Percentiles rank a stretch among this genome's conserved stretches.
Evolutionary conservation across 257 asterid genomes (phyloP).

Genomic region (Fraxinus cuspidata): DNA sequence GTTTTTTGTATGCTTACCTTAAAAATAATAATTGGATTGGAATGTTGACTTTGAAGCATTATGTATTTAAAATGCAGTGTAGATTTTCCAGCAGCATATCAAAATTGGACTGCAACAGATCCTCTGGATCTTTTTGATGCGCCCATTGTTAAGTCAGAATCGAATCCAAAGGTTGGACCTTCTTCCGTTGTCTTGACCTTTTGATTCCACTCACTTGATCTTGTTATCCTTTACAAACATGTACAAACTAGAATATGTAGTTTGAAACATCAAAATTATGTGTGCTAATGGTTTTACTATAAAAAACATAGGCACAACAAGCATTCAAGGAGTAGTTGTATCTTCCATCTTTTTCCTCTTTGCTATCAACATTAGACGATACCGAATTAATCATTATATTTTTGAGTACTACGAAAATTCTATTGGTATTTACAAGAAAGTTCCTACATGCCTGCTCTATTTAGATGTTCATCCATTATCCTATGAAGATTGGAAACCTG

Average conservation of each 20-base stretch:
- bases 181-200: slow-evolving; percentile 10
- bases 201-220: slow-evolving; percentile 13
- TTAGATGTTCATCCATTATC: not conserved
- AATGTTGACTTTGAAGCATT: slow-evolving; percentile 26
- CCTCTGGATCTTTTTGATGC: slow-evolving; percentile 89
- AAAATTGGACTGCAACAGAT: slow-evolving; percentile 81
- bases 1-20: slow-evolving; percentile 19
- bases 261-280: slow-evolving; percentile 1
- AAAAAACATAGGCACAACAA: not conserved
- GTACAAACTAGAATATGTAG: not conserved
- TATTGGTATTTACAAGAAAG: not conserved
- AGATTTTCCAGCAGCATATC: slow-evolving; percentile 84
- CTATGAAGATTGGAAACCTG: not conserved
- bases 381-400: not conserved
- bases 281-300: not conserved
- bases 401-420: not conserved
- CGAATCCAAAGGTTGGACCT: slow-evolving; percentile 68
- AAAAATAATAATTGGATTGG: slow-evolving; percentile 5
- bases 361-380: slow-evolving; percentile 3
- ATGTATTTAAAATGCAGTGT: slow-evolving; percentile 53
- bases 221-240: not conserved
- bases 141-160: slow-evolving; percentile 65
- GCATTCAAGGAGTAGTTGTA: slow-evolving; percentile 14
- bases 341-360: not conserved
- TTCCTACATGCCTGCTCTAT: not conserved